Evolutionary conservation across 148 eudicot genomes (phyloP), one percentile per base, ranked within the genome.

Genomic region (Silene conica): DNA sequence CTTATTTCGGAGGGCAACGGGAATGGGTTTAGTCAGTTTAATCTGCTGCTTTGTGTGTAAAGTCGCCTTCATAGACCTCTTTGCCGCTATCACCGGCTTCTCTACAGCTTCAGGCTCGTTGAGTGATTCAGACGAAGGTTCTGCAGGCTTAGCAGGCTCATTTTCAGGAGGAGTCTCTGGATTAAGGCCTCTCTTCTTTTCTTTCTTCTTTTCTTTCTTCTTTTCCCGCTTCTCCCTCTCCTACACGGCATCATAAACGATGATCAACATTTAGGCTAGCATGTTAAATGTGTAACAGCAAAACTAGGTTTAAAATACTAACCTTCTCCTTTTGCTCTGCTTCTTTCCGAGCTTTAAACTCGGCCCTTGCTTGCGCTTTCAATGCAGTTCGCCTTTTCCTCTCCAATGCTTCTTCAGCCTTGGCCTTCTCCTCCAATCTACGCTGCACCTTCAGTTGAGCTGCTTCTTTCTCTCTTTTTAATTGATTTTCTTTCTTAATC

Each of bases 241-340:
- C 69, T 65, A 16, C 20, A 34, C 1, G 8, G 3, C 46, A 65
- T 4, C 0, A 31, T 6, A 0, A 31, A 65, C 6, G 6, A 65
- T 3, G 1, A 1, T 28, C 3, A 28, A 28, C 3, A n/a, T 28
- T 28, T 28, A 28, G 3, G 3, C 3, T 28, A 28, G 31, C 3
- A 28, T 3, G 3, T 28, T 1, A 28, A 28, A 28, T 6, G 26
- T 59, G 26, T 6, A 67, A 28, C 31, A 28, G 31, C 31, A 38
- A 19, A 20, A 20, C 13, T 15, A 48, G 21, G 3, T 19, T n/a
- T 19, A 6, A 18, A 25, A 61, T 38, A 26, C 67, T 73, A 15
- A 94, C 98, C 96, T 93, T 91, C 80, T 86, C 91, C 78, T 83
- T 94, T 79, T 82, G 77, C 77, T 91, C 98, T 56, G 95, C 97